These are phyloP conservation scores for Centrapalus pauciflorus DNA, from an alignment of 129 eudicot species.

Conservation along the genomic window DNA sequence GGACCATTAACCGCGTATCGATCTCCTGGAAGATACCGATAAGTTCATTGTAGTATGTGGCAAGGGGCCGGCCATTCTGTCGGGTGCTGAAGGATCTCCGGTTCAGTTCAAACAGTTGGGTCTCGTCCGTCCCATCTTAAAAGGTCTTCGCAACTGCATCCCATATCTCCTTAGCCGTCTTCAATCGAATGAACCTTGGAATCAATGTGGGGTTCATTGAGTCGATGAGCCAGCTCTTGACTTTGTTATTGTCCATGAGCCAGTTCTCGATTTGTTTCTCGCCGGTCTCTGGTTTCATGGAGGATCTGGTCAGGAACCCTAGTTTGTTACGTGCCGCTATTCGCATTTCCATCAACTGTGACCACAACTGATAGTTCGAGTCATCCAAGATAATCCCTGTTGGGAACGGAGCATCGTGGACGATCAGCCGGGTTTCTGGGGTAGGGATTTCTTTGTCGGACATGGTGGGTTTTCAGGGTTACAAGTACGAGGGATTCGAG, in stretches of 20 bases:
- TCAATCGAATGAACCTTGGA: constrained; percentile 2
- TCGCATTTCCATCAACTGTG: constrained; percentile 19
- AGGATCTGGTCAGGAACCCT: no score
- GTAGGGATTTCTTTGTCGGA: not conserved
- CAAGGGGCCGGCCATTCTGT: constrained; percentile 3
- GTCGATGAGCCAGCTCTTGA: constrained; percentile 1
- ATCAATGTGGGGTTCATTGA: constrained; percentile 14
- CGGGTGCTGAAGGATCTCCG: constrained; percentile 4
- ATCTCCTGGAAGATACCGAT: constrained; percentile 8
- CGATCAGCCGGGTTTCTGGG: constrained; percentile 3
- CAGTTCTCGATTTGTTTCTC: not conserved
- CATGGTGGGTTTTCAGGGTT: constrained; percentile 5
- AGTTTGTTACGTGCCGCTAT: constrained; percentile 16
- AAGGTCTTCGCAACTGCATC: constrained; percentile 12
- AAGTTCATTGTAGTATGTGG: constrained; percentile 3
- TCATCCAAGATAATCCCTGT: constrained; percentile 17
- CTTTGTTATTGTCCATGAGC: not conserved
- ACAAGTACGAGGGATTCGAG: no score
- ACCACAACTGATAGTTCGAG: constrained; percentile 12
- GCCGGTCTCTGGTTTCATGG: not conserved
- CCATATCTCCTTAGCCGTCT: constrained; percentile 9
- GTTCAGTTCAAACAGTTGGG: constrained; percentile 10
- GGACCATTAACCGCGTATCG: not conserved
- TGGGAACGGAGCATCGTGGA: constrained; percentile 14
- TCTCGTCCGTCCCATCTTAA: constrained; percentile 4